Conservation (phyloP, 768 basidiomycete genomes). For the Agaricus subrufescens region DNA sequence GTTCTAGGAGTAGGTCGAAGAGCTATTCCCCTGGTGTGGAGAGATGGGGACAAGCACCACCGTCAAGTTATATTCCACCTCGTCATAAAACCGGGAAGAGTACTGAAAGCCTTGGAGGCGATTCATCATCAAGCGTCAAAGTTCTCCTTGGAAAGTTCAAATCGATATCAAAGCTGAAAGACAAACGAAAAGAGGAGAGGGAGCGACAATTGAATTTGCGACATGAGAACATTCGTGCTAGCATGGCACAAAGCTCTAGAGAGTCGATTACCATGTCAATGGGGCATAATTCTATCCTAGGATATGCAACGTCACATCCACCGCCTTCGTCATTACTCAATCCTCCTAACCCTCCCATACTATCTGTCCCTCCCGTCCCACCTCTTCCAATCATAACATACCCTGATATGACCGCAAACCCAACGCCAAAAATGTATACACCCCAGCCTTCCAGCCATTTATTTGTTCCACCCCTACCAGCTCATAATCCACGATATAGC, state of each 20-base stretch:
- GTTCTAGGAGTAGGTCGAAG: background rate
- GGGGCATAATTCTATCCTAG: background rate
- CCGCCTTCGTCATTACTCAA: constrained; percentile 22
- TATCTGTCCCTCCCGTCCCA: constrained; percentile 6
- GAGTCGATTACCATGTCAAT: constrained; percentile 9
- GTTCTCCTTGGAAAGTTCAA: constrained; percentile 3
- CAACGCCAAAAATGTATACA: background rate
- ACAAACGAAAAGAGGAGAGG: background rate
- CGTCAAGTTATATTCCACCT: constrained; percentile 7
- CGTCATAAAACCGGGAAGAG: background rate
- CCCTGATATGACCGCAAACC: background rate
- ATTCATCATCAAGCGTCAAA: background rate
- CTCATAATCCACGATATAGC: background rate
- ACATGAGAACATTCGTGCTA: background rate
- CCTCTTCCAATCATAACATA: background rate
- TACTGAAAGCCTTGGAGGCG: constrained; percentile 1
- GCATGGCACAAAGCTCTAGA: background rate
- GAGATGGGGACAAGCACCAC: background rate
- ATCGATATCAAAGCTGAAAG: background rate
- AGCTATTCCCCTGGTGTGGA: background rate
- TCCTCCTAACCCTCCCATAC: constrained; percentile 16
- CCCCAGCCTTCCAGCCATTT: background rate
- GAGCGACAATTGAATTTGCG: background rate
- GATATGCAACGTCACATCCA: background rate
- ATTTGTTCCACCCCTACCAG: background rate